These are phyloP conservation scores for Vitis rotundifolia DNA, from an alignment of 164 flowering plant genomes.

Conservation along the genomic window DNA sequence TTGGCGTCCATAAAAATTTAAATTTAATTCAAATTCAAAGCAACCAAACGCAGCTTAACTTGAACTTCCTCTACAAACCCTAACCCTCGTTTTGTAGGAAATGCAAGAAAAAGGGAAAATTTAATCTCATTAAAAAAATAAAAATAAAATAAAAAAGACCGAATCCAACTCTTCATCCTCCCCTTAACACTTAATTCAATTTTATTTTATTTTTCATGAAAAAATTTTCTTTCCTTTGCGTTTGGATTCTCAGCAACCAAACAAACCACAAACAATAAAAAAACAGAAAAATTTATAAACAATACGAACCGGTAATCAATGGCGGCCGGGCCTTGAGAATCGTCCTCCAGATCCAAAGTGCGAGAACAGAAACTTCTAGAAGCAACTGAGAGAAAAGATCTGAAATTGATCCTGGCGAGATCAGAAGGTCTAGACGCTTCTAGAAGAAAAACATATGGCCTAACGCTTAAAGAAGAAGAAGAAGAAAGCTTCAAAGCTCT, in stretches of 20 bases:
- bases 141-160: no score
- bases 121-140: no score
- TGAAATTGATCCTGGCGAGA: neutral
- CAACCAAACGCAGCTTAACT: no score
- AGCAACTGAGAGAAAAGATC: neutral
- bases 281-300: neutral
- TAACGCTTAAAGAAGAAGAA: neutral
- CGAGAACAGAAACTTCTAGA: slow-evolving; percentile 30
- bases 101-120: no score
- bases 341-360: slow-evolving; percentile 9
- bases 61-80: no score
- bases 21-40: no score
- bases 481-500: slow-evolving; percentile 8
- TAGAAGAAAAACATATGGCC: slow-evolving; percentile 5
- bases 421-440: slow-evolving; percentile 10
- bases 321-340: slow-evolving; percentile 37
- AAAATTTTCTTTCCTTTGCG: neutral
- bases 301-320: slow-evolving; percentile 36
- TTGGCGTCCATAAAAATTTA: no score
- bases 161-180: no score
- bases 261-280: neutral
- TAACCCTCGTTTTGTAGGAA: neutral
- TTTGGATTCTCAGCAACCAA: no score
- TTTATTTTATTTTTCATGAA: no score
- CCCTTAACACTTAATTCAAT: no score